Conservation (phyloP, 2,329 filamentous ascomycete genomes). For the Bipolaris zeicola region DNA sequence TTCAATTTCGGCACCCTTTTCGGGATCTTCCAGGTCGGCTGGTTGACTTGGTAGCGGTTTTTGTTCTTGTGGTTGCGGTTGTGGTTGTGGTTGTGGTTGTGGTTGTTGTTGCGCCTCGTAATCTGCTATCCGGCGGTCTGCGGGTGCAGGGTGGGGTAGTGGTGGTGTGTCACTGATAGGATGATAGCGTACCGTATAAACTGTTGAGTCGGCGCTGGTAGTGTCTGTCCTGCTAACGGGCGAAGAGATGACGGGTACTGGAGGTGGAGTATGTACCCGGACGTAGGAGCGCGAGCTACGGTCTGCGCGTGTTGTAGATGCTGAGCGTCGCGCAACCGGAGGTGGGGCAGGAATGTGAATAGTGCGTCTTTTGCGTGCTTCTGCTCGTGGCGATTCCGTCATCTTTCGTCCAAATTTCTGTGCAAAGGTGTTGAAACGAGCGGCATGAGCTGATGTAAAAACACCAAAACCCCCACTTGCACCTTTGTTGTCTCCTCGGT, state of each 20-base stretch:
- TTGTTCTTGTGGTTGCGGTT: slow-evolving; percentile 10
- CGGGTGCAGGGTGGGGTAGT: slow-evolving; percentile 18
- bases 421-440: slow-evolving; percentile 35
- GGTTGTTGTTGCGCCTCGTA: slow-evolving; percentile 7
- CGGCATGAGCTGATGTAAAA: slow-evolving; percentile 33
- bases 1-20: slow-evolving; percentile 35
- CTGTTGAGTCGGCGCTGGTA: slow-evolving; percentile 66
- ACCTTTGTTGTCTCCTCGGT: slow-evolving; percentile 23
- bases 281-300: slow-evolving; percentile 37
- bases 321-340: slow-evolving; percentile 35
- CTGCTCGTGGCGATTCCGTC: slow-evolving; percentile 33
- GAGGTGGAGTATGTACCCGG: slow-evolving; percentile 44
- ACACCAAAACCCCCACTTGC: slow-evolving; percentile 28
- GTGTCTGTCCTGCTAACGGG: slow-evolving; percentile 66
- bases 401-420: slow-evolving; percentile 37
- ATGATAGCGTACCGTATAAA: slow-evolving; percentile 68
- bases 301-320: slow-evolving; percentile 29
- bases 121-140: slow-evolving; percentile 23
- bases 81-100: slow-evolving; percentile 2
- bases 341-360: slow-evolving; percentile 44
- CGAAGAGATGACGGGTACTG: slow-evolving; percentile 55
- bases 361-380: slow-evolving; percentile 39
- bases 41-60: slow-evolving; percentile 8
- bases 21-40: slow-evolving; percentile 33
- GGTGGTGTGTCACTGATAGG: slow-evolving; percentile 55